These are phyloP conservation scores for Thecamonas trahens DNA, from an alignment of 78 protist species.

Conservation along the genomic window DNA sequence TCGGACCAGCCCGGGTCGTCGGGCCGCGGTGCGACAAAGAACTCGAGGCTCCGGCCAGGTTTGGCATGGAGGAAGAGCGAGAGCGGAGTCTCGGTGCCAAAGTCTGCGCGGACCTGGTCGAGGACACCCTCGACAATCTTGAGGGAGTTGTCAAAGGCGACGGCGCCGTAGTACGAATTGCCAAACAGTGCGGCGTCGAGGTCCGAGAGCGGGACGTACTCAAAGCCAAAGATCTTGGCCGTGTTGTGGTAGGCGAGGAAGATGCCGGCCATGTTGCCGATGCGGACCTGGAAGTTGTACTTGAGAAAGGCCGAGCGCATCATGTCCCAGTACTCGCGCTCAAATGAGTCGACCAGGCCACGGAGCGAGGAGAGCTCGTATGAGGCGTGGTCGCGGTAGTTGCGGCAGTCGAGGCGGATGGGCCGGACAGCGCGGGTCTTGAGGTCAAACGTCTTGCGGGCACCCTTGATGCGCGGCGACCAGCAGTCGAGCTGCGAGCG, in stretches of 20 bases:
- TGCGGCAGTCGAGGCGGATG: not conserved
- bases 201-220: not conserved
- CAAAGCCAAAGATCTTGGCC: conserved; percentile 6
- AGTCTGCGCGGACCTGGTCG: not conserved
- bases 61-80: too few species aligned
- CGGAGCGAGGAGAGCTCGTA: not conserved
- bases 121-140: not conserved
- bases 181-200: not conserved
- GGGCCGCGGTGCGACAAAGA: too few species aligned
- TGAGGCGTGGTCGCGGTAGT: not conserved
- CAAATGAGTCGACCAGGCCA: conserved; percentile 1
- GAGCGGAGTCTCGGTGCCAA: too few species aligned
- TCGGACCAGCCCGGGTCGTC: too few species aligned
- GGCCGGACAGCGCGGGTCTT: conserved; percentile 14
- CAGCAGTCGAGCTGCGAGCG: conserved; percentile 22
- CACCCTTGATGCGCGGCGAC: not conserved
- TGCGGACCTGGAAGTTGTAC: conserved; percentile 5
- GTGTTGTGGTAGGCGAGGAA: conserved; percentile 28
- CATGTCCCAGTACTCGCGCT: conserved; percentile 31
- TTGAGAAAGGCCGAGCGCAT: conserved; percentile 21
- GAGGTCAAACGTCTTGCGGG: conserved; percentile 3
- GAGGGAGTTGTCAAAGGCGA: not conserved
- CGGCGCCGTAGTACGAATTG: not conserved
- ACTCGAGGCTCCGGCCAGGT: too few species aligned
- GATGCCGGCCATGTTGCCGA: conserved; percentile 22